Evolutionary conservation across 2,329 filamentous ascomycete genomes (phyloP), one percentile per base, ranked within the genome.

Genomic region (Fusarium buharicum): DNA sequence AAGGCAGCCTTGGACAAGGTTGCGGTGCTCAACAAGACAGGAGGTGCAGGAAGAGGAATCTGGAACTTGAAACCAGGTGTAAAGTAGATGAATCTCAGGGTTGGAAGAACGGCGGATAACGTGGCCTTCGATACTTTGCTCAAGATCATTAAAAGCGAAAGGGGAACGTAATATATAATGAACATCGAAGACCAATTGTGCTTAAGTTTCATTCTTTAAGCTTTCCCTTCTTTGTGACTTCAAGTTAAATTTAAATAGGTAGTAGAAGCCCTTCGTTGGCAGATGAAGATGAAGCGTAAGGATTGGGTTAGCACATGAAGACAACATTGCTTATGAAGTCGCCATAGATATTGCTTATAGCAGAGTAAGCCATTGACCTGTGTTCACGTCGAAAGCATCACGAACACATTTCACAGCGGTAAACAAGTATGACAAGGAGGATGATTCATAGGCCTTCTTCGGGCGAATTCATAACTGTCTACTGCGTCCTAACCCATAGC

Each of bases 1-100:
- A 94, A 93, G 76, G 82, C 85, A 68, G 92, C 92, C 67, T 78
- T 98, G 50, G 88, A 90, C 67, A 82, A 82, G 59, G 90, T 97
- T 69, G 94, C 94, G 1, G 84, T 80, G 50, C 76, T 96, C 73
- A 85, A 92, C 70, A 82, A 86, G 73, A 74, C 75, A 10, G 83
- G 83, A 4, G 80, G 81, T 10, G 78, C 79, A 5, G 82, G 85
- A 65, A 75, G 83, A 48, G 81, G 77, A 3, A 82, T 85, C 28
- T 87, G 85, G 85, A 77, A 77, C 3, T 59, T 87, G 33, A 83
- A 79, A 64, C 68, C 72, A 8, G 70, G 65, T 4, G 41, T 69
- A 6, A 73, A 70, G 50, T 75, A 64, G 43, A 50, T 4, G 9
- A 17, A 20, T 33, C 30, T 33, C 13, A 33, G 13, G 12, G 14